These are phyloP conservation scores for Podila epicladia DNA, from an alignment of 192 early-diverging fungal species.

Conservation along the genomic window DNA sequence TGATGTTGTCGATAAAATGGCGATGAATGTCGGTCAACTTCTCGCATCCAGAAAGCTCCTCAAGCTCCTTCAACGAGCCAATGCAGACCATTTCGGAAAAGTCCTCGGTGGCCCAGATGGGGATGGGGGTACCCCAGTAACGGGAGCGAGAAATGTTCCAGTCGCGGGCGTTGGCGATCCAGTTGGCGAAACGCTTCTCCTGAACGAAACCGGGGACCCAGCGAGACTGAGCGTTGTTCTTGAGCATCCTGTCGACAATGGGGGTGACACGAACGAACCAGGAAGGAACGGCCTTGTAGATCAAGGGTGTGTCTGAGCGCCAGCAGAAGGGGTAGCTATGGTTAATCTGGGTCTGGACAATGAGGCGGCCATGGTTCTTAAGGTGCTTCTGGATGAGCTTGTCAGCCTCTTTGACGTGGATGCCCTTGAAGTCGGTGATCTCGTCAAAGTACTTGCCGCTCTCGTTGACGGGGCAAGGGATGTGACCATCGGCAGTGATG, in stretches of 20 bases:
- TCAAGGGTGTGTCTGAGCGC: slow-evolving; percentile 96
- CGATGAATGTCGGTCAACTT: slow-evolving; percentile 95
- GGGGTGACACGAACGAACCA: slow-evolving; percentile 97
- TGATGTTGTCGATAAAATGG: slow-evolving; percentile 95
- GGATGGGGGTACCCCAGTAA: slow-evolving; percentile 99
- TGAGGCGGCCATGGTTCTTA: slow-evolving; percentile 83
- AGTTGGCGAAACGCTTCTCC: slow-evolving; percentile 98
- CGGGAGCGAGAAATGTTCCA: slow-evolving; percentile 98
- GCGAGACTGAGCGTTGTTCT: slow-evolving; percentile 86
- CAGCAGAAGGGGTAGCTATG: slow-evolving; percentile 99
- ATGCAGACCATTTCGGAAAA: slow-evolving; percentile 82
- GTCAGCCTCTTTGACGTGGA: slow-evolving; percentile 96
- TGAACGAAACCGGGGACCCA: slow-evolving; percentile 98
- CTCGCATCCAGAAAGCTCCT: slow-evolving; percentile 84
- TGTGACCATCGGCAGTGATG: slow-evolving; percentile 81
- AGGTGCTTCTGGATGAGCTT: slow-evolving; percentile 94
- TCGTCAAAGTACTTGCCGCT: slow-evolving; percentile 81
- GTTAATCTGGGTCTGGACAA: slow-evolving; percentile 89
- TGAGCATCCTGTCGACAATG: slow-evolving; percentile 84
- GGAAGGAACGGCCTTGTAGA: slow-evolving; percentile 95
- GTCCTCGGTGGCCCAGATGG: slow-evolving; percentile 97
- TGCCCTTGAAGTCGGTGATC: slow-evolving; percentile 81
- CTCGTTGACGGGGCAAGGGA: slow-evolving; percentile 94
- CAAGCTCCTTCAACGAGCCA: slow-evolving; percentile 91
- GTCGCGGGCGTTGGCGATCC: slow-evolving; percentile 95